Conservation (phyloP, 208 protist genomes). For the Leptomonas seymouri region DNA sequence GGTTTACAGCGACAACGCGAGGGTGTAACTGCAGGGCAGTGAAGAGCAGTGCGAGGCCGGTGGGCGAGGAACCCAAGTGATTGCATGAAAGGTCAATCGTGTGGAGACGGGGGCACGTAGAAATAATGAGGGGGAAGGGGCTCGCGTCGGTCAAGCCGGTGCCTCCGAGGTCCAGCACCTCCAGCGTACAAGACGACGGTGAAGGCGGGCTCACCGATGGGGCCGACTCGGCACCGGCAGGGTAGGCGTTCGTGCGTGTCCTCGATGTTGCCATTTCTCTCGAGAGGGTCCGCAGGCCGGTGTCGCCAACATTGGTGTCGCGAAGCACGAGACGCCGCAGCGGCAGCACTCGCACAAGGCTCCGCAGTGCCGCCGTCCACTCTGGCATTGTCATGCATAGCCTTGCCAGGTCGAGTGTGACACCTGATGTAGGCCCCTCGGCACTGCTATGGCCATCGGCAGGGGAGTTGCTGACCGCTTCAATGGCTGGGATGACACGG, state of each 20-base stretch:
- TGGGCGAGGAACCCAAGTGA: conserved; percentile 35
- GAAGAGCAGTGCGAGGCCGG: conserved; percentile 36
- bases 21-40: conserved; percentile 41
- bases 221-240: too few species aligned
- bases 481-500: conserved; percentile 22
- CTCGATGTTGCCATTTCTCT: conserved; percentile 1
- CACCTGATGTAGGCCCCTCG: neutral
- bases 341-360: conserved; percentile 9
- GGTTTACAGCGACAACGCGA: conserved; percentile 32
- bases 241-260: neutral
- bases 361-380: conserved; percentile 25
- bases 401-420: conserved; percentile 14
- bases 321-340: conserved; percentile 14
- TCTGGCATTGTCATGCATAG: conserved; percentile 23
- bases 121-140: conserved; percentile 37
- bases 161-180: conserved; percentile 31
- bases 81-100: conserved; percentile 55
- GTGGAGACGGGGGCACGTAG: conserved; percentile 29
- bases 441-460: too few species aligned
- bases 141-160: conserved; percentile 34
- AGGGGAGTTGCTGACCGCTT: neutral
- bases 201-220: neutral
- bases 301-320: conserved; percentile 24
- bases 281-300: conserved; percentile 17
- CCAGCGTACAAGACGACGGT: conserved; percentile 3